These are phyloP conservation scores for Pestalotiopsis fici DNA, from an alignment of 2,329 filamentous ascomycete species.

Conservation along the genomic window DNA sequence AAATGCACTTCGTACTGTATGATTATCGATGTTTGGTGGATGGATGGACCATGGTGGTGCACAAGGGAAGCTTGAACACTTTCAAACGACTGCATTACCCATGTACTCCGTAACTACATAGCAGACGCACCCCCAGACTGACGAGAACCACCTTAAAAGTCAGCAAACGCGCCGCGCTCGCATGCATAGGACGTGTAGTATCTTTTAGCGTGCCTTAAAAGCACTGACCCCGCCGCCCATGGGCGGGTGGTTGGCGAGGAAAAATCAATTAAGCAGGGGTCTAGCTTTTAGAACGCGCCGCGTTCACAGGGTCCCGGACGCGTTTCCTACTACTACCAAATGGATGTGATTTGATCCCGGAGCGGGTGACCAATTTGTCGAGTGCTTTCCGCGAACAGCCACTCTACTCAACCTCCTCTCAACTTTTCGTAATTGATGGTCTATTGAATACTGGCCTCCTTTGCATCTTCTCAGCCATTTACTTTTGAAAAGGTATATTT, in stretches of 20 bases:
- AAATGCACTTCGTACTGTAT: no score
- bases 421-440: not conserved
- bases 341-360: not conserved
- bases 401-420: not conserved
- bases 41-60: no score
- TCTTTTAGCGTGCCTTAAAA: not conserved
- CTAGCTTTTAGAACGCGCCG: slow-evolving; percentile 1
- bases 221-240: not conserved
- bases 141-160: not conserved
- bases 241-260: slow-evolving; percentile 3
- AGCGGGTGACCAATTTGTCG: not conserved
- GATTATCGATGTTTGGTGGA: no score
- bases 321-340: not conserved
- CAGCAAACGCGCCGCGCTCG: not conserved
- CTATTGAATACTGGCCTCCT: not conserved
- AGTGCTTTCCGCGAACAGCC: not conserved
- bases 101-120: no score
- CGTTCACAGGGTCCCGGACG: not conserved
- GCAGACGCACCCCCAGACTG: not conserved
- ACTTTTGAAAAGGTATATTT: not conserved
- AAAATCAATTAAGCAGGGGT: slow-evolving; percentile 9
- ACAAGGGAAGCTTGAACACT: no score
- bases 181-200: not conserved
- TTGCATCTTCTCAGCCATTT: not conserved
- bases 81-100: no score